A percentile compares a stretch with the other conserved stretches of the same genome.
Conservation (phyloP, 805 yeast genomes). For the Monosporozyma unispora region DNA sequence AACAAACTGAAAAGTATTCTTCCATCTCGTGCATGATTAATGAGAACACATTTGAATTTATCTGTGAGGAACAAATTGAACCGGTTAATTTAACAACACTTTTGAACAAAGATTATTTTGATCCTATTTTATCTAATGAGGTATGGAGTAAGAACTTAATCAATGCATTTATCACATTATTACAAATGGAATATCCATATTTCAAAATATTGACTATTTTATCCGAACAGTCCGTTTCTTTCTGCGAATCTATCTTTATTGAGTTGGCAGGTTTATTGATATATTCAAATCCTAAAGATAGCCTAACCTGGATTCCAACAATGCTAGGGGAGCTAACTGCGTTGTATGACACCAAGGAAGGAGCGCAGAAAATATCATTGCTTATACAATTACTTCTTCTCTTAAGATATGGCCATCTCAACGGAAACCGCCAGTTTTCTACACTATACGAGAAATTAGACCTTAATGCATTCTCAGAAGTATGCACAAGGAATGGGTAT, state of each 20-base stretch:
- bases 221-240: constrained; percentile 3
- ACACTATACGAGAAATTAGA: constrained; percentile 17
- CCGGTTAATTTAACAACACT: not conserved
- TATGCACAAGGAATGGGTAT: constrained; percentile 14
- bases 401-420: constrained; percentile 20
- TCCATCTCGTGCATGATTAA: not conserved
- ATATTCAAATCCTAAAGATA: not conserved
- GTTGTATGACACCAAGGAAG: constrained; percentile 5
- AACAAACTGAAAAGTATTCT: not conserved
- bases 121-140: not conserved
- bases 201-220: not conserved
- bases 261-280: not conserved
- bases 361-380: constrained; percentile 8
- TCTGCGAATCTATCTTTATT: constrained; percentile 1
- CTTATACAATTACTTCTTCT: constrained; percentile 22
- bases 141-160: constrained; percentile 8
- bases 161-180: not conserved
- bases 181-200: not conserved
- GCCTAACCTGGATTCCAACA: not conserved
- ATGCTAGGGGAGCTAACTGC: not conserved
- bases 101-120: not conserved
- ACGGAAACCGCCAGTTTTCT: constrained; percentile 10
- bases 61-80: not conserved
- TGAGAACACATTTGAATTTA: not conserved
- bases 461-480: constrained; percentile 6